Conservation (phyloP, 176 grass and related monocot species). For the Dendrocalamus sinicus region DNA sequence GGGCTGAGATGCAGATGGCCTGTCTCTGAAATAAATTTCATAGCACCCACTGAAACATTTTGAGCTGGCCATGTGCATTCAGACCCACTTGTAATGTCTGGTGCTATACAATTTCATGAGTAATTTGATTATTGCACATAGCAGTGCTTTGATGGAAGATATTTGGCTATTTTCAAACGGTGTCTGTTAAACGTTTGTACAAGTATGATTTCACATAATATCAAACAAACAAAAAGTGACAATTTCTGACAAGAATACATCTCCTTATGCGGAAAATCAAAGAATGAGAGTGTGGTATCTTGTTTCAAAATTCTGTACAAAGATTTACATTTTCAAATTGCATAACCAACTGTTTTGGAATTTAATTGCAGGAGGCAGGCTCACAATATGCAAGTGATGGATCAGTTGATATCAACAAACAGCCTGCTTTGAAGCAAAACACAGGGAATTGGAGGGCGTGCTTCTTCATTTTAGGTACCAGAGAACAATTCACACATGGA, state of each 20-base stretch:
- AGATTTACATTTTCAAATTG: neutral
- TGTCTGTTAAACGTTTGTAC: neutral
- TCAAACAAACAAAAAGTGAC: neutral
- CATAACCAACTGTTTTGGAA: neutral
- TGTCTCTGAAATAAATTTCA: too few relatives aligned
- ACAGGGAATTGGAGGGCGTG: slow-evolving; percentile 49
- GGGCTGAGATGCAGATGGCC: too few relatives aligned
- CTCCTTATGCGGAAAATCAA: too few relatives aligned
- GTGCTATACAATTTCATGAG: neutral
- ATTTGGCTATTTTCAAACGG: neutral
- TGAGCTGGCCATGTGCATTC: too few relatives aligned
- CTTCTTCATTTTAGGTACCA: slow-evolving; percentile 39
- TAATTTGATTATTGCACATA: neutral
- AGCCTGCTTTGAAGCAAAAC: slow-evolving; percentile 41
- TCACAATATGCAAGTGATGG: slow-evolving; percentile 23
- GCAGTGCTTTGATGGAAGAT: neutral
- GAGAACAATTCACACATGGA: neutral
- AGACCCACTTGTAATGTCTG: too few relatives aligned
- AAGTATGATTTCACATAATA: neutral
- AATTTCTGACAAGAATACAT: too few relatives aligned
- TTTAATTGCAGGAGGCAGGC: neutral
- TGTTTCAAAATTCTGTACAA: too few relatives aligned
- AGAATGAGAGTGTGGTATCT: too few relatives aligned
- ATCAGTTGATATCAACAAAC: slow-evolving; percentile 36
- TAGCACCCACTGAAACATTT: neutral